Conservation (phyloP, 164 flowering plant genomes). For the Berberis thunbergii region DNA sequence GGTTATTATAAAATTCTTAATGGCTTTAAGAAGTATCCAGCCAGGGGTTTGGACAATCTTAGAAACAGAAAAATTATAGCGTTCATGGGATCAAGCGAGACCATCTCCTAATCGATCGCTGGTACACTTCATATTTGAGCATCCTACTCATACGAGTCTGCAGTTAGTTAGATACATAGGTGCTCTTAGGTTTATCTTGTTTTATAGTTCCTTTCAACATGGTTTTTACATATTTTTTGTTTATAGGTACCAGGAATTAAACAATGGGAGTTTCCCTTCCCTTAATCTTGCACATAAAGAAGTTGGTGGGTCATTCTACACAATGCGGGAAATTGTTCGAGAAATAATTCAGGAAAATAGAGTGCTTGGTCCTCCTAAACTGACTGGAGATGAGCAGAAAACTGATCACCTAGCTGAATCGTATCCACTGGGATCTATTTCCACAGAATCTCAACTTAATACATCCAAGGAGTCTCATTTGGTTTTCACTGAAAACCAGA, state of each 20-base stretch:
- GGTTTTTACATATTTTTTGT: slow-evolving; percentile 5
- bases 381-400: slow-evolving; percentile 26
- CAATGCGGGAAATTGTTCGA: slow-evolving; percentile 80
- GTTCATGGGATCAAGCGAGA: no score
- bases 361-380: slow-evolving; percentile 67
- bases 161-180: no score
- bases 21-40: no score
- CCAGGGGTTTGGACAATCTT: no score
- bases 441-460: slow-evolving; percentile 28
- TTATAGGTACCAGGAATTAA: slow-evolving; percentile 63
- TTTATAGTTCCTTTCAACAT: neutral
- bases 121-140: no score
- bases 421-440: slow-evolving; percentile 39
- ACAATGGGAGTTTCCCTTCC: slow-evolving; percentile 79
- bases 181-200: neutral
- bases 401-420: slow-evolving; percentile 21
- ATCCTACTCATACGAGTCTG: no score
- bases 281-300: slow-evolving; percentile 85
- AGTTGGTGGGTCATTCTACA: slow-evolving; percentile 96
- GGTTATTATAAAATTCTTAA: no score
- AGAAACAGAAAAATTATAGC: no score
- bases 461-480: slow-evolving; percentile 18
- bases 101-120: no score
- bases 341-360: slow-evolving; percentile 91
- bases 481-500: slow-evolving; percentile 14